Conservation (phyloP, 2,329 filamentous ascomycete species). For the Aureobasidium sp. region DNA sequence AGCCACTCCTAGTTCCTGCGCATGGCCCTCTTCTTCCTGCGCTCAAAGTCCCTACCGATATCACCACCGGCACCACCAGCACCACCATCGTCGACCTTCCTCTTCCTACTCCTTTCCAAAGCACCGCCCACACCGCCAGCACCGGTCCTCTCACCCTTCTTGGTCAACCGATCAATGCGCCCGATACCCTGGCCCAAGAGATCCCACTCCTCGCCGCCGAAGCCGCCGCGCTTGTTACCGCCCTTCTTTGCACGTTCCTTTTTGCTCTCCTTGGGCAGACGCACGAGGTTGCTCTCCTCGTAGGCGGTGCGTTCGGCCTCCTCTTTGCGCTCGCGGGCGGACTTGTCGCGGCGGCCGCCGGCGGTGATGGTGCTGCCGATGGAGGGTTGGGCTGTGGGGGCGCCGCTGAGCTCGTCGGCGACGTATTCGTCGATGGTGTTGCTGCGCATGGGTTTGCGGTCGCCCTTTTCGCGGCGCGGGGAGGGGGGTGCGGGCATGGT, state of each 20-base stretch:
- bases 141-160: conserved; percentile 32
- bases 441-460: conserved; percentile 60
- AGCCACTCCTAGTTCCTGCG: conserved; percentile 13
- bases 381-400: conserved; percentile 75
- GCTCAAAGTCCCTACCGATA: conserved; percentile 16
- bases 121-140: conserved; percentile 50
- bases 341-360: conserved; percentile 71
- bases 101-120: conserved; percentile 80
- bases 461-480: conserved; percentile 50
- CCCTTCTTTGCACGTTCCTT: conserved; percentile 64
- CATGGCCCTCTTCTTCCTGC: conserved; percentile 16
- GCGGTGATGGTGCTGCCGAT: conserved; percentile 78
- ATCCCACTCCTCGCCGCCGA: conserved; percentile 90
- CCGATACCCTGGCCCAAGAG: conserved; percentile 77
- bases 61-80: conserved; percentile 54
- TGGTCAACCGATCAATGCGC: conserved; percentile 74
- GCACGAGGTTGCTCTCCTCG: conserved; percentile 86
- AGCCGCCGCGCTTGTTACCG: conserved; percentile 40
- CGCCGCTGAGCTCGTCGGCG: conserved; percentile 68
- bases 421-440: conserved; percentile 89
- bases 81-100: conserved; percentile 62
- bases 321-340: conserved; percentile 61
- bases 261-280: conserved; percentile 78
- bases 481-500: conserved; percentile 51
- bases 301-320: conserved; percentile 76